A percentile compares a stretch with the other conserved stretches of the same genome.
Evolutionary conservation across 2,329 filamentous ascomycete genomes (phyloP).

Genomic region (Trichoderma polysporum): DNA sequence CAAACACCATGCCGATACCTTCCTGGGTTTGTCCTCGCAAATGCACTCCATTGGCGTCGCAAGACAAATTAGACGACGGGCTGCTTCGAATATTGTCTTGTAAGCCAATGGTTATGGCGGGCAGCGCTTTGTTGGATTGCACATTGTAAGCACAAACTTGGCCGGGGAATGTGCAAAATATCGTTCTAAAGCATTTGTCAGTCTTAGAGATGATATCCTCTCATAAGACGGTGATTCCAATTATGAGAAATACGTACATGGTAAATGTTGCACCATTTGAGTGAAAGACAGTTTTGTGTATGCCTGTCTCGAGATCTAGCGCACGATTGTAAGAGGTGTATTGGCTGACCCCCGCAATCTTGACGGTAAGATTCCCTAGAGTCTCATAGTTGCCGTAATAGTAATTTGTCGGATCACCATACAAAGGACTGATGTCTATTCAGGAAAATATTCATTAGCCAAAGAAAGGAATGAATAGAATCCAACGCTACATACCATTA

Average conservation of each 20-base stretch:
- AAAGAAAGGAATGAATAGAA: neutral
- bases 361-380: conserved; percentile 25
- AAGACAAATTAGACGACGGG: conserved; percentile 24
- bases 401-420: conserved; percentile 17
- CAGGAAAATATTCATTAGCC: neutral
- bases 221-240: neutral
- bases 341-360: conserved; percentile 15
- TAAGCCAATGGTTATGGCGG: conserved; percentile 41
- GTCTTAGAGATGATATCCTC: neutral
- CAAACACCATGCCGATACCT: conserved; percentile 17
- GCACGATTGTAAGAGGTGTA: conserved; percentile 20
- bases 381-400: conserved; percentile 25
- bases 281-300: conserved; percentile 14
- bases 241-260: conserved; percentile 10
- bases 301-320: conserved; percentile 22
- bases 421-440: conserved; percentile 22
- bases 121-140: conserved; percentile 32
- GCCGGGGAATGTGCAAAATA: conserved; percentile 46
- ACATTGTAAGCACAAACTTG: conserved; percentile 33
- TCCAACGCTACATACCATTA: neutral
- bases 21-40: neutral
- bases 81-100: conserved; percentile 40
- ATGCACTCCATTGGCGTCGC: conserved; percentile 12
- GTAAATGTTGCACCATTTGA: conserved; percentile 24
- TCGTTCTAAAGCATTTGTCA: conserved; percentile 10